Evolutionary conservation across 192 early-diverging fungal species (phyloP), one percentile per base, ranked within the genome.

Genomic region (Kickxella alabastrina): DNA sequence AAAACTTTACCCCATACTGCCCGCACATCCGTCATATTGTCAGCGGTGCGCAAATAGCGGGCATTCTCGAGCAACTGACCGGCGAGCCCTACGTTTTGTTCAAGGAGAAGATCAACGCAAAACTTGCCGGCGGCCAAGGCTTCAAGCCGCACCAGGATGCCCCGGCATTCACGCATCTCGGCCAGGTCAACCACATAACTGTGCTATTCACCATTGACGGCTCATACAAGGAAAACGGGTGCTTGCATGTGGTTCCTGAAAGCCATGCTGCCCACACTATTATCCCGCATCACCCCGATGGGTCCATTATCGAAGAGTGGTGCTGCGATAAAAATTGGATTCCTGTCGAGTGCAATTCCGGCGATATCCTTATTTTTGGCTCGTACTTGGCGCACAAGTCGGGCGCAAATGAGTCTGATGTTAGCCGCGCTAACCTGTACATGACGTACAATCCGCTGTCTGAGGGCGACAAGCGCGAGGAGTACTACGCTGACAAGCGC

Each of bases 81-180:
- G 79, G 71, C 43, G 73, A 79, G 48, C 70, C 72, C 3, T 80
- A 81, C 34, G 55, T 82, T 2, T 43, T 84, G 23, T 83, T 83
- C 65, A 83, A 83, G 60, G 82, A 83, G 26, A 83, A 83, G 67
- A 71, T 83, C 14, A 83, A 83, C 21, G 79, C 78, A 49, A 82
- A 82, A 68, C 59, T 82, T 4, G 67, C 82, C 1, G 82, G 82
- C 28, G 82, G 79, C 38, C 79, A 79, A 43, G 71, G 80, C n/a
- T 81, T 82, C 62, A 68, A 59, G 52, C 70, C 82, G 3, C 82
- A 83, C 54, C 82, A 83, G 46, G 82, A 83, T 49, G 70, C 80
- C 2, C 82, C 80, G 19, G 82, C 82, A 14, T 83, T 83, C 49
- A 78, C 76, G 12, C 82, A 83, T 41, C 64, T 80, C 27, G 80